phyloP scores from a whole-genome alignment of 345 rosid species.

The Garcia nutans region DNA sequence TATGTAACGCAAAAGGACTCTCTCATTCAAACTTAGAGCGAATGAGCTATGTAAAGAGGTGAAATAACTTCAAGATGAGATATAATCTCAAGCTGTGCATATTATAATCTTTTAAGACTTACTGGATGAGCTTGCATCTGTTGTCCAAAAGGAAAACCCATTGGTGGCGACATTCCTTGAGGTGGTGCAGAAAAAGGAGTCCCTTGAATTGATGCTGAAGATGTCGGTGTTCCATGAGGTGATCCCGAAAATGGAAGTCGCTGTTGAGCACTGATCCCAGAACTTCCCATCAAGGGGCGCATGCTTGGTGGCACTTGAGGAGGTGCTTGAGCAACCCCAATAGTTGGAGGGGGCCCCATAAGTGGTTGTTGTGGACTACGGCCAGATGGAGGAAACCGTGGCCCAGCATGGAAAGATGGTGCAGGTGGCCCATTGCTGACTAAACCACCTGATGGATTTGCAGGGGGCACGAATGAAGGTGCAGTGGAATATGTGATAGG shows the following conservation, averaged over 20 bases:
- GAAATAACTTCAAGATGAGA: neutral
- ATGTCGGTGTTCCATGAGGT: constrained; percentile 27
- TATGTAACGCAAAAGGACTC: neutral
- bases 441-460: constrained; percentile 15
- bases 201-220: constrained; percentile 48
- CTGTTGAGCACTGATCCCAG: constrained; percentile 34
- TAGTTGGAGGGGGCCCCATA: constrained; percentile 25
- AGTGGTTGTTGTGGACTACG: constrained; percentile 19
- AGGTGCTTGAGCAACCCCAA: constrained; percentile 25
- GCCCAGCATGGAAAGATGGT: constrained; percentile 23
- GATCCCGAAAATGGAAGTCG: constrained; percentile 37
- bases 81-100: neutral
- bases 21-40: neutral
- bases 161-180: constrained; percentile 43
- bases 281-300: constrained; percentile 43
- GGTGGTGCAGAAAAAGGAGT: constrained; percentile 45
- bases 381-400: constrained; percentile 24
- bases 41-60: neutral
- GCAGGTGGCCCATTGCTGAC: constrained; percentile 35
- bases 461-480: constrained; percentile 10
- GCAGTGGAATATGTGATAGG: constrained; percentile 9
- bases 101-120: constrained; percentile 7
- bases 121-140: constrained; percentile 57
- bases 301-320: constrained; percentile 49
- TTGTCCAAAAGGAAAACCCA: constrained; percentile 62